A percentile compares a stretch with the other conserved stretches of the same genome.
Evolutionary conservation across 2,329 filamentous ascomycete species (phyloP).

Genomic region (Chrysosporium queenslandicum): DNA sequence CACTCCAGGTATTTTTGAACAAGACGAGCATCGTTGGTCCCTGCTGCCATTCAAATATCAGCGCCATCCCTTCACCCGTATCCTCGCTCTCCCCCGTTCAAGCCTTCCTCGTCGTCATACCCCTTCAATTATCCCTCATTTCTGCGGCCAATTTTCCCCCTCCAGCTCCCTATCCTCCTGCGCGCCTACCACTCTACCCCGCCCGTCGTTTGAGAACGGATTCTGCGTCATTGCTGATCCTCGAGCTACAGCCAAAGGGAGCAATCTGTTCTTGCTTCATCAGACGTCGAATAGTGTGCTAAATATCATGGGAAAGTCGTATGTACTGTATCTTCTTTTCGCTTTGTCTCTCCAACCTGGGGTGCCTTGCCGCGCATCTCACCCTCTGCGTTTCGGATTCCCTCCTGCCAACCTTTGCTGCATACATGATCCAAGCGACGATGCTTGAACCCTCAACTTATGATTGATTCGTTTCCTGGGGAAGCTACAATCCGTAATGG

Average conservation of each 20-base stretch:
- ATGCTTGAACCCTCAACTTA: too few relatives aligned
- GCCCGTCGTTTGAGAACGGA: neutral
- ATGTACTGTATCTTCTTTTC: conserved; percentile 3
- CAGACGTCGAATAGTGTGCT: neutral
- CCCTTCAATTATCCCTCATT: neutral
- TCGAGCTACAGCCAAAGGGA: neutral
- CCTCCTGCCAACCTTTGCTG: neutral
- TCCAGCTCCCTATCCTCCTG: too few relatives aligned
- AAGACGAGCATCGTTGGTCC: too few relatives aligned
- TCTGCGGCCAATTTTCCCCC: neutral
- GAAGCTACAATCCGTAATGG: conserved; percentile 12
- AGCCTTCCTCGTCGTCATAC: too few relatives aligned
- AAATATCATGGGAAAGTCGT: conserved; percentile 20
- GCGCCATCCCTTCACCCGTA: neutral
- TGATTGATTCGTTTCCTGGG: too few relatives aligned
- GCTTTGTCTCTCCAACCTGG: neutral
- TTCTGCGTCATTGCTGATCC: neutral
- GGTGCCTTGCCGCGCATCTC: neutral
- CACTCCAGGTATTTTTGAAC: neutral
- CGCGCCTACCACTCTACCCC: neutral
- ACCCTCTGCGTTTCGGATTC: neutral
- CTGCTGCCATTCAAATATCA: too few relatives aligned
- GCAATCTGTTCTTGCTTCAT: neutral
- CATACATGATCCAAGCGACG: neutral
- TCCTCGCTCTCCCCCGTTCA: neutral